These are phyloP conservation scores for Leccinellum albellum DNA, from an alignment of 768 basidiomycete genomes.

Conservation along the genomic window DNA sequence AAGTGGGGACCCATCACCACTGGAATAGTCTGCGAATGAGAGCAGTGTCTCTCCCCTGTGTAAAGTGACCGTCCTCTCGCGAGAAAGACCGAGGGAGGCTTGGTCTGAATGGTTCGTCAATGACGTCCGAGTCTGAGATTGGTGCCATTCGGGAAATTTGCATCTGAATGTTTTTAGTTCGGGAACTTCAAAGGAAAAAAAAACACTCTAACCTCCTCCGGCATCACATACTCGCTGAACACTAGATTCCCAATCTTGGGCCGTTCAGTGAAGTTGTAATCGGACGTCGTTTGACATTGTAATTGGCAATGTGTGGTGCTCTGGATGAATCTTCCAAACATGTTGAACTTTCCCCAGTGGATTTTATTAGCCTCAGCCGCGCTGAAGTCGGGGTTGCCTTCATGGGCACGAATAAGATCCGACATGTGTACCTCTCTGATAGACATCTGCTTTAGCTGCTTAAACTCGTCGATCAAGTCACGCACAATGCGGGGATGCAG, in stretches of 20 bases:
- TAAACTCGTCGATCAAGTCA: slow-evolving; percentile 12
- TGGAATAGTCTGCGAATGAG: slow-evolving; percentile 52
- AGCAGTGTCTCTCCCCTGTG: slow-evolving; percentile 39
- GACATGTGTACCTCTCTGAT: slow-evolving; percentile 88
- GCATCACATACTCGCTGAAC: slow-evolving; percentile 59
- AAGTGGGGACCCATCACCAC: slow-evolving; percentile 28
- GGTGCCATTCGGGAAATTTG: slow-evolving; percentile 61
- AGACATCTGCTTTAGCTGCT: slow-evolving; percentile 9
- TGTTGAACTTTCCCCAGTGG: slow-evolving; percentile 95
- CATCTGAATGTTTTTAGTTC: slow-evolving; percentile 42
- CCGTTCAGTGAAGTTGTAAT: slow-evolving; percentile 63
- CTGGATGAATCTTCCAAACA: slow-evolving; percentile 84
- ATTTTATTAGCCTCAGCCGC: slow-evolving; percentile 65
- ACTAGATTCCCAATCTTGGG: slow-evolving; percentile 53
- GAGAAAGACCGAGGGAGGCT: slow-evolving; percentile 30
- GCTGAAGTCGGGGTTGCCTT: slow-evolving; percentile 74
- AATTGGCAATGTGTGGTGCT: slow-evolving; percentile 76
- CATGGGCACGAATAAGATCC: slow-evolving; percentile 83
- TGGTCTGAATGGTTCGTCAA: slow-evolving; percentile 40
- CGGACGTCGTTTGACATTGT: slow-evolving; percentile 56
- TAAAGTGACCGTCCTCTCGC: slow-evolving; percentile 30
- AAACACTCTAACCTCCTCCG: slow-evolving; percentile 50
- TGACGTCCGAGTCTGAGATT: slow-evolving; percentile 39
- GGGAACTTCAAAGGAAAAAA: background rate
- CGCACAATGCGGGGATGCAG: slow-evolving; percentile 82